Base-by-base conservation (phyloP, 2,329 filamentous ascomycete species). In the Fusarium coffeatum region DNA sequence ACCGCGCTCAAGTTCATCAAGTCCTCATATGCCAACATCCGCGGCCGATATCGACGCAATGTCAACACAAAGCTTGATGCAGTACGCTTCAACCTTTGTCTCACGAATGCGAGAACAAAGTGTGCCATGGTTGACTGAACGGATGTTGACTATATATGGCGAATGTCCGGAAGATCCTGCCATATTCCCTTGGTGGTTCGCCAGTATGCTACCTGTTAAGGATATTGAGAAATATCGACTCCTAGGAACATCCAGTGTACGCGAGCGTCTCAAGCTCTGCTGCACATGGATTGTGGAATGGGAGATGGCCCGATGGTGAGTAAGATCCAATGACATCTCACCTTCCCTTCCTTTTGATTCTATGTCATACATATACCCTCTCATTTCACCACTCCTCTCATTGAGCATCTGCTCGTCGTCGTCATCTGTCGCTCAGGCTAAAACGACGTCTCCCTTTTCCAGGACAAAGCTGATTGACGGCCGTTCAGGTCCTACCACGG, bases 171-270 rank as follows among this genome's bases (percentile, higher is more conserved):
- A 87, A 18, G 93, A 97, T 74, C 90, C 93, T 1, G 90, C 90
- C 5, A 78, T 88, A 2, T 96, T 97, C 71, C 92, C 94, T 0
- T 97, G 94, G 86, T 98, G 94, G 94, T 91, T 97, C 71, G 94
- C 92, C 12, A 93, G 89, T 75, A 89, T 96, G 22, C 80, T 97
- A 15, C 93, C 93, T 0, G 89, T 96, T 40, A 86, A 87, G 16
- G 92, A 96, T 27, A 83, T 89, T 28, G 91, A 96, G 74, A 97
- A 95, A 77, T 97, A 97, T 72, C 84, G 87, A 15, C 81, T 98
- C 22, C 81, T 98, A 16, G 84, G 85, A 15, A 92, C 91, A 8
- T 90, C 85, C 5, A 95, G 92, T 71, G 93, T 97, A 7, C 85
- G 94, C 64, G 89, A 94, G 75, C 85, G 94, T 59, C 80, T 97